Evolutionary conservation across 1,139 yeast species (phyloP), one percentile per base, ranked within the genome.

Genomic region (Suhomyces terraborum): DNA sequence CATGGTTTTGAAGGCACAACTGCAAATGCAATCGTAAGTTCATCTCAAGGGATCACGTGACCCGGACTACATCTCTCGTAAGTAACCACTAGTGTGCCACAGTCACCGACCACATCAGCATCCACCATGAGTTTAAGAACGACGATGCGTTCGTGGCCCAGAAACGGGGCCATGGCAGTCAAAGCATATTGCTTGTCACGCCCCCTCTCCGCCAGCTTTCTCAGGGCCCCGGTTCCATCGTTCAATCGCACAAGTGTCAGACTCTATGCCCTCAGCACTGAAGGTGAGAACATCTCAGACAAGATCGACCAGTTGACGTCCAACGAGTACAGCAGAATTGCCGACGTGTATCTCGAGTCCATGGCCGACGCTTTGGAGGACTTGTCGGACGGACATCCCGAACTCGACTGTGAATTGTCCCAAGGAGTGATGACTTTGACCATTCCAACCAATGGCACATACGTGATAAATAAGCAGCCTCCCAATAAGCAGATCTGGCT

Each of bases 401-500:
- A 77, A 30, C 64, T 86, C 8, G 96, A 89, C 51, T 80, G 82
- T n/a, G 97, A 89, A 53, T 75, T 84, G 45, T 74, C 81, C 58
- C 91, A 85, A 46, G 97, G 97, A 3, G 96, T 89, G 9, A 65
- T 89, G 67, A 82, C 91, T 3, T 62, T 89, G 46, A 75, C 72
- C 3, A 59, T 85, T 24, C 86, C 88, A 2, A 76, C 80, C 2
- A 66, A 71, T 26, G 96, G 96, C 2, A 79, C 91, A 2, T 89
- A 89, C 59, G 95, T 89, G 24, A 82, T 91, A 53, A 91, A 89
- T 67, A 88, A 88, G 58, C 96, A 91, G 64, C 96, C 97, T 1
- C 95, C 96, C 2, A 89, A 88, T 62, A 84, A 84, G 62, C 98
- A 89, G 61, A 83, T 89, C 30, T 89, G 98, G 98, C 74, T 88